Conservation (phyloP, 2,329 filamentous ascomycete genomes). For the Hymenotorrendiella dingleyae region DNA sequence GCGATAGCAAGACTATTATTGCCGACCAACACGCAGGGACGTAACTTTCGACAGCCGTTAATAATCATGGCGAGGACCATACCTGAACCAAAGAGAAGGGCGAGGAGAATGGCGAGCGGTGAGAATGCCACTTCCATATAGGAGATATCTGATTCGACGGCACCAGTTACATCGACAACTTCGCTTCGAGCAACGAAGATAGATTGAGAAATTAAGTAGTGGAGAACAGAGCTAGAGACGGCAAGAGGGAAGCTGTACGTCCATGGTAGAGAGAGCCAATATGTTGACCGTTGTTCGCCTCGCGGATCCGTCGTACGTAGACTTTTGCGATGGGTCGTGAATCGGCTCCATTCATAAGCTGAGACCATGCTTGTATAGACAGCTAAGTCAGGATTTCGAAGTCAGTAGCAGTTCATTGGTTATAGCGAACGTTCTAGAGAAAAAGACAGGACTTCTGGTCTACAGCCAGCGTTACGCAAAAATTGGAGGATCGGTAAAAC, state of each 20-base stretch:
- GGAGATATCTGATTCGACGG: constrained; percentile 1
- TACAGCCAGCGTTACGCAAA: no score
- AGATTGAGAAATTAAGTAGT: background rate
- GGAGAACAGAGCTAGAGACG: background rate
- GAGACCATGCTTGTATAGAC: background rate
- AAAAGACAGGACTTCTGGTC: no score
- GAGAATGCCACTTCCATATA: constrained; percentile 20
- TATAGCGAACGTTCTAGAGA: no score
- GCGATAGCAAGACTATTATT: constrained; percentile 21
- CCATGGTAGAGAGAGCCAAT: constrained; percentile 2
- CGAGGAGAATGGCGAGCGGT: constrained; percentile 19
- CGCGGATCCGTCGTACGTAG: constrained; percentile 1
- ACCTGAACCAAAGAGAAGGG: constrained; percentile 8
- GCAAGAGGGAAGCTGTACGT: constrained; percentile 1
- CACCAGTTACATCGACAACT: constrained; percentile 7
- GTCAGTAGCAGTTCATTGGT: no score
- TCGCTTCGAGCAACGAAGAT: constrained; percentile 24
- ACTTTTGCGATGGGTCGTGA: background rate
- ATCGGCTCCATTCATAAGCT: constrained; percentile 1
- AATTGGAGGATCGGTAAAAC: no score
- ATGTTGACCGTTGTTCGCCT: constrained; percentile 2
- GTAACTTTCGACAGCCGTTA: constrained; percentile 14
- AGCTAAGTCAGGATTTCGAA: no score
- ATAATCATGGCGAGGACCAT: constrained; percentile 16
- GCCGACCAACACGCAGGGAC: constrained; percentile 14